Conservation (phyloP, 805 yeast species). For the Kodamaea neixiangensis region DNA sequence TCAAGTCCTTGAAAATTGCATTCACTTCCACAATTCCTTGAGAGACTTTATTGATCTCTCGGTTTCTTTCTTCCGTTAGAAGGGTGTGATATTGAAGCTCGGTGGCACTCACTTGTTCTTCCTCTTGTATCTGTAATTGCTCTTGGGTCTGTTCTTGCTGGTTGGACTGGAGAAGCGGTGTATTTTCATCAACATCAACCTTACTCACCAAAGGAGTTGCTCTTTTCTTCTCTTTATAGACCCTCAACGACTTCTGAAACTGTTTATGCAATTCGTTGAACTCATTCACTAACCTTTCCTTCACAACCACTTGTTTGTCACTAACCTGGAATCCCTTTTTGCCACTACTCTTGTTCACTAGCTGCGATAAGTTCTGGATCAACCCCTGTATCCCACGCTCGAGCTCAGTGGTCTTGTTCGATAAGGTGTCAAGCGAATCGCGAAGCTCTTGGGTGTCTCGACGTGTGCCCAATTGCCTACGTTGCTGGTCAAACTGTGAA, state of each 20-base stretch:
- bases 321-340: constrained; percentile 29
- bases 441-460: constrained; percentile 47
- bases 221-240: constrained; percentile 51
- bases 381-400: constrained; percentile 35
- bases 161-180: constrained; percentile 41
- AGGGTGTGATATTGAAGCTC: constrained; percentile 64
- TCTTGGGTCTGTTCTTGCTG: constrained; percentile 30
- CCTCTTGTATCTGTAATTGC: constrained; percentile 33
- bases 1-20: constrained; percentile 78
- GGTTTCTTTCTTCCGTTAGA: constrained; percentile 69
- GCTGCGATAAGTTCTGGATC: constrained; percentile 26
- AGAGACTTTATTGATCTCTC: constrained; percentile 70
- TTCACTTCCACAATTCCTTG: constrained; percentile 84
- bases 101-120: constrained; percentile 42
- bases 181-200: constrained; percentile 26
- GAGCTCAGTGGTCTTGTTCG: constrained; percentile 32
- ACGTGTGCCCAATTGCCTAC: constrained; percentile 53
- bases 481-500: constrained; percentile 50
- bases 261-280: constrained; percentile 50
- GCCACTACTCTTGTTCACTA: constrained; percentile 27
- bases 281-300: constrained; percentile 58
- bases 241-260: constrained; percentile 44
- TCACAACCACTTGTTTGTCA: constrained; percentile 44
- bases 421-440: constrained; percentile 32
- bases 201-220: constrained; percentile 20